phyloP scores from a whole-genome alignment of 1,139 yeast species.

The Pneumocystis jirovecii region DNA sequence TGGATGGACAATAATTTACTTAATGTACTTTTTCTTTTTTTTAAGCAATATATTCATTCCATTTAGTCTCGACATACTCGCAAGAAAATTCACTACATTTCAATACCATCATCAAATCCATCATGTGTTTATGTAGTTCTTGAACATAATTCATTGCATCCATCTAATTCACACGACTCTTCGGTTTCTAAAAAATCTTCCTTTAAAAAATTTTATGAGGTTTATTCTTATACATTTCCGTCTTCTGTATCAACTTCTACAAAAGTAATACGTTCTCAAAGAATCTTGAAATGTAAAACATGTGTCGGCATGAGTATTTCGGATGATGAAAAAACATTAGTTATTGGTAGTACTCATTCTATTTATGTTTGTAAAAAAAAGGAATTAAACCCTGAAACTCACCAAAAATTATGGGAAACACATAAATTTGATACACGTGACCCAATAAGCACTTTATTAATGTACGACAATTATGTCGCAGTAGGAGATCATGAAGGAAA shows the following conservation, averaged over 20 bases:
- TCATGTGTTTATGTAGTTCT: neutral
- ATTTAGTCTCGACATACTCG: neutral
- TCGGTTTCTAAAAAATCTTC: neutral
- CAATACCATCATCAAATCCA: neutral
- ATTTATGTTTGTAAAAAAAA: neutral
- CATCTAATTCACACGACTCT: neutral
- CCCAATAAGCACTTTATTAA: neutral
- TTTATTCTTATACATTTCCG: neutral
- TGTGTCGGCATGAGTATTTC: neutral
- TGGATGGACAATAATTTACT: constrained; percentile 9
- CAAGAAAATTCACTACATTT: neutral
- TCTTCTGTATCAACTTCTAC: neutral
- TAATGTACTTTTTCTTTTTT: neutral
- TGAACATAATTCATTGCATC: neutral
- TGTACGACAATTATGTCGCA: constrained; percentile 5
- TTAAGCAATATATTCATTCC: neutral
- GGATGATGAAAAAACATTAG: neutral
- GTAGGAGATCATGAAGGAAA: constrained; percentile 8
- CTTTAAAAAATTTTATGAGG: neutral
- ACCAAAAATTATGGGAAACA: neutral
- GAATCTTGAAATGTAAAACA: neutral
- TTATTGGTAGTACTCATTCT: neutral
- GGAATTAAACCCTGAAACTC: neutral
- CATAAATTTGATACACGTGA: neutral
- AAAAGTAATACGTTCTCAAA: neutral